Base-by-base conservation (phyloP, 768 basidiomycete species). In the Leccinum subtestaceum region DNA sequence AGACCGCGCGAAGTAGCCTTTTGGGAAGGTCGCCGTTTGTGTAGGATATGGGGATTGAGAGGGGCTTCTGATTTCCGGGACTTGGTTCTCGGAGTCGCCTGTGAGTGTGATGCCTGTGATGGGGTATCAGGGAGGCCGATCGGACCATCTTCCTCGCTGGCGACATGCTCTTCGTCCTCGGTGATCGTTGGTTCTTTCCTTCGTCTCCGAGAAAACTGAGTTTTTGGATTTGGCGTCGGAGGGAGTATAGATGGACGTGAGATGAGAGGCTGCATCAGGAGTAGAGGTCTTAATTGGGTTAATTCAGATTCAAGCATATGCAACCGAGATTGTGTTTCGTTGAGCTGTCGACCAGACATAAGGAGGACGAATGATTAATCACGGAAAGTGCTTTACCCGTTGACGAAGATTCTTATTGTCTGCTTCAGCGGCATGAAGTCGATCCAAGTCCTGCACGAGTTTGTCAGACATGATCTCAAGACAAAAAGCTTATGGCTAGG, bases 321-420 rank as follows among this genome's bases (percentile, higher is more conserved):
- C 11, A 86, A 71, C 40, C 87, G 82, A 5, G 68, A 65, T 61
- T 86, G 83, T 0, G 82, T 77, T 56, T 88, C 85, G 47, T 77
- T 70, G 6, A 92, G 76, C 89, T 91, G 68, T 58, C 25, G 59
- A 63, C 19, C 2, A 57, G 31, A 51, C 1, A 57, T 65, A 31
- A 63, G 56, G 46, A 53, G 17, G 43, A 59, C 21, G 47, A 56
- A 7, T 45, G 13, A 17, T 8, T 15, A 5, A 13, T 57, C 29
- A 47, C 43, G 32, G 53, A 32, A 59, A 38, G 17, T 5, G 6
- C 72, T 70, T 56, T 60, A 88, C 89, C 75, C 84, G 86, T 54
- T 82, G 81, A 38, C 84, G 83, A 31, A 90, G 75, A 15, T 72
- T 66, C 56, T 78, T 80, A 60, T 88, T 89, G 52, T 92, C 90